A percentile compares a stretch with the other conserved stretches of the same genome.
Evolutionary conservation across 345 rosid species (phyloP).

Genomic region (Brassica carinata): DNA sequence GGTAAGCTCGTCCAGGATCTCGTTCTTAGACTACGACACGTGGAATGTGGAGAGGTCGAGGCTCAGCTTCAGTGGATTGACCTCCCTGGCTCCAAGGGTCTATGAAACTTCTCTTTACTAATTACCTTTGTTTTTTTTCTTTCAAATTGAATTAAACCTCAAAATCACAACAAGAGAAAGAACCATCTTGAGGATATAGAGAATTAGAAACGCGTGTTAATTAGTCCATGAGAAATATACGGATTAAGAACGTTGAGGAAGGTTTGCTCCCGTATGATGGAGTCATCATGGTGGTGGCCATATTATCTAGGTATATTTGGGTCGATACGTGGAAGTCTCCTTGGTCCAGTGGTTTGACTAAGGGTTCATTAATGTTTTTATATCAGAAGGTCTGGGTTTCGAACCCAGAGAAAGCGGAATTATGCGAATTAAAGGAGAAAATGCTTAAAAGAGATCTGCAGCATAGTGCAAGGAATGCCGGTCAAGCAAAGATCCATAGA

Average conservation of each 20-base stretch:
- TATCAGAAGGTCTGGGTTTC: too few relatives aligned
- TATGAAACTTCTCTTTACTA: constrained; percentile 24
- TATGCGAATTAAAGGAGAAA: too few relatives aligned
- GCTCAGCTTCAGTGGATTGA: constrained; percentile 85
- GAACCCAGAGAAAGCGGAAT: too few relatives aligned
- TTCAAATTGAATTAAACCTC: constrained; percentile 5
- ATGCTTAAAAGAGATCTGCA: too few relatives aligned
- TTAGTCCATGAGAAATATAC: constrained; percentile 1
- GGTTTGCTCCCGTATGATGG: constrained; percentile 9
- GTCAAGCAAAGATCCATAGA: too few relatives aligned
- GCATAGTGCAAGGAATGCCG: too few relatives aligned
- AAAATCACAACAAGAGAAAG: background rate
- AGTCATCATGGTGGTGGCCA: background rate
- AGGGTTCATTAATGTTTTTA: too few relatives aligned
- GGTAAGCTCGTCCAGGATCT: constrained; percentile 66
- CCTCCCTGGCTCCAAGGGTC: constrained; percentile 70
- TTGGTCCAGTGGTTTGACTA: too few relatives aligned
- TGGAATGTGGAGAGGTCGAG: constrained; percentile 90
- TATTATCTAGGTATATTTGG: constrained; percentile 11
- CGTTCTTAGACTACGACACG: constrained; percentile 69
- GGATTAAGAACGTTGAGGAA: constrained; percentile 14
- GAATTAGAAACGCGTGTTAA: constrained; percentile 8
- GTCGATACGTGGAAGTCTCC: background rate
- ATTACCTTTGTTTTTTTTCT: background rate
- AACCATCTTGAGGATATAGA: constrained; percentile 10